A percentile compares a stretch with the other conserved stretches of the same genome.
Evolutionary conservation across 768 basidiomycete species (phyloP).

Genomic region (Royoungia palumana): DNA sequence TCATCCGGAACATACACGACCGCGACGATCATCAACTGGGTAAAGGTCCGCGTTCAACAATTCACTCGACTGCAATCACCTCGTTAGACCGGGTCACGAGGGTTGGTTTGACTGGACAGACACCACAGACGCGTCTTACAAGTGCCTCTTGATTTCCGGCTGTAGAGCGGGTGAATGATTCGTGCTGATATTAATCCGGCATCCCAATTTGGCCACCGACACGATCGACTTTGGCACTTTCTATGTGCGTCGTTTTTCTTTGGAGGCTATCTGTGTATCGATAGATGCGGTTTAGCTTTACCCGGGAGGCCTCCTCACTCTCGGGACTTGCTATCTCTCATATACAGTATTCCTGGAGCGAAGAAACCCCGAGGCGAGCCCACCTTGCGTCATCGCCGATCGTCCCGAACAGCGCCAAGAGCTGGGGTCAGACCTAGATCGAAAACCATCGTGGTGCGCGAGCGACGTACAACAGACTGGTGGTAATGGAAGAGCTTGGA

Average conservation of each 20-base stretch:
- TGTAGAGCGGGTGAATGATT: slow-evolving; percentile 46
- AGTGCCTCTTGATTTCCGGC: too few relatives aligned
- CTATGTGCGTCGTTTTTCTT: slow-evolving; percentile 43
- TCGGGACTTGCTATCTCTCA: slow-evolving; percentile 28
- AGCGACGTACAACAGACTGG: slow-evolving; percentile 52
- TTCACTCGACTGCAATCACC: too few relatives aligned
- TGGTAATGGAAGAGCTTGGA: slow-evolving; percentile 65
- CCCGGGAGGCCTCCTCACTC: slow-evolving; percentile 9
- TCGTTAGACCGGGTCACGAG: slow-evolving; percentile 71
- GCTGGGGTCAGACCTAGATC: slow-evolving; percentile 62
- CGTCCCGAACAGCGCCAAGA: slow-evolving; percentile 15
- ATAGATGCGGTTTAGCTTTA: slow-evolving; percentile 20
- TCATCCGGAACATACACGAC: slow-evolving; percentile 34
- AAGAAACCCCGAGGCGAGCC: slow-evolving; percentile 25
- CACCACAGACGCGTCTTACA: slow-evolving; percentile 43
- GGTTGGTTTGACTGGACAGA: slow-evolving; percentile 57
- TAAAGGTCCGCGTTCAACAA: too few relatives aligned
- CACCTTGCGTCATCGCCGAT: neutral
- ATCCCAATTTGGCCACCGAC: slow-evolving; percentile 52
- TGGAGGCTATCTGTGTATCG: neutral
- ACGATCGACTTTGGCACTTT: slow-evolving; percentile 66
- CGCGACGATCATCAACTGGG: slow-evolving; percentile 52
- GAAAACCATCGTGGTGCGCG: slow-evolving; percentile 54
- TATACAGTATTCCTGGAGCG: slow-evolving; percentile 45
- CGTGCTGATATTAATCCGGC: neutral